Conservation (phyloP, 176 grass and related monocot species). For the Secale cereale region DNA sequence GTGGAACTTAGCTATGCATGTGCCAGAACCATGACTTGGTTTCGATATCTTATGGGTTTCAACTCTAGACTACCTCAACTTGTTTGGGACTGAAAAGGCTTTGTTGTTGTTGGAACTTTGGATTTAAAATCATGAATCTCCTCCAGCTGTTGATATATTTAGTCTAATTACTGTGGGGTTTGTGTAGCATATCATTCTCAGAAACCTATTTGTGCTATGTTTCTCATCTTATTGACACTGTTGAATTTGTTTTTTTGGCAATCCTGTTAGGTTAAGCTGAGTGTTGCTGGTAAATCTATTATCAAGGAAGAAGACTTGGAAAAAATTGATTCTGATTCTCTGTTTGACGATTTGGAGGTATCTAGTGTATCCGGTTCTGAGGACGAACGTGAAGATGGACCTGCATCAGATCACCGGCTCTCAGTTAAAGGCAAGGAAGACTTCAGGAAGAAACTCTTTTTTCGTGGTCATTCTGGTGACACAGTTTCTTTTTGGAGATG, state of each 20-base stretch:
- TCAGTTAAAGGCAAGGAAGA: conserved; percentile 58
- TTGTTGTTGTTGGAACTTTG: neutral
- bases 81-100: no score
- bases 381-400: conserved; percentile 60
- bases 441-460: conserved; percentile 77
- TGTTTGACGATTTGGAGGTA: conserved; percentile 81
- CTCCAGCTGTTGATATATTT: neutral
- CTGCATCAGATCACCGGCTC: conserved; percentile 31
- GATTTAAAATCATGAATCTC: neutral
- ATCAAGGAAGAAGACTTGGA: conserved; percentile 92
- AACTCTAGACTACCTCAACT: no score
- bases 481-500: conserved; percentile 67
- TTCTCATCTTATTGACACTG: neutral
- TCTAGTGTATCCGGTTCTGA: conserved; percentile 98
- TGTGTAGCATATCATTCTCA: neutral
- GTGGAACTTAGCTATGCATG: no score
- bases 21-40: no score
- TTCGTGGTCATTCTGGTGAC: conserved; percentile 44
- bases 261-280: conserved; percentile 74
- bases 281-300: conserved; percentile 75
- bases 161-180: neutral
- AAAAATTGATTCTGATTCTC: conserved; percentile 50
- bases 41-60: no score
- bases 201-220: neutral
- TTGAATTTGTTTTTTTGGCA: conserved; percentile 11